phyloP scores from a whole-genome alignment of 768 basidiomycete species.

The Russula abietina region DNA sequence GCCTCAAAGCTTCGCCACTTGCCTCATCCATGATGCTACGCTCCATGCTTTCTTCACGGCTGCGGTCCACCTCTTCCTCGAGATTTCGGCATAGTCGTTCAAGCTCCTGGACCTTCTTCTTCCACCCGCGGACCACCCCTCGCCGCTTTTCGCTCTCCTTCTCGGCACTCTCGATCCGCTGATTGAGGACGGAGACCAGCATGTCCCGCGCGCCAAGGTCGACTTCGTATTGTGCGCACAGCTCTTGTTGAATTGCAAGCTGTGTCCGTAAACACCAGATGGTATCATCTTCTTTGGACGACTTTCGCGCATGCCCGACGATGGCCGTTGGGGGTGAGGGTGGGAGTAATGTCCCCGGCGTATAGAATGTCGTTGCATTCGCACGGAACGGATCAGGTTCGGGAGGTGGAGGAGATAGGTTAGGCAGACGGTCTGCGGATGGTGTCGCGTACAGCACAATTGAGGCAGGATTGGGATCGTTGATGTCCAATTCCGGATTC shows the following conservation, averaged over 20 bases:
- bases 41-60: slow-evolving; percentile 74
- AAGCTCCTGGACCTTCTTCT: slow-evolving; percentile 70
- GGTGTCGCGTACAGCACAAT: slow-evolving; percentile 40
- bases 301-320: slow-evolving; percentile 46
- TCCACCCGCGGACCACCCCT: slow-evolving; percentile 52
- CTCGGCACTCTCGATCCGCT: slow-evolving; percentile 50
- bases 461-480: slow-evolving; percentile 48
- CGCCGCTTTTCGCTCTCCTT: slow-evolving; percentile 59
- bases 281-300: slow-evolving; percentile 64
- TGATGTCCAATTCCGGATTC: slow-evolving; percentile 57
- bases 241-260: slow-evolving; percentile 64
- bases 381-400: slow-evolving; percentile 73
- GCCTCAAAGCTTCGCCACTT: slow-evolving; percentile 69
- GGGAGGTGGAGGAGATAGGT: slow-evolving; percentile 23
- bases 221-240: slow-evolving; percentile 70
- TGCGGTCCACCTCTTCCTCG: slow-evolving; percentile 85
- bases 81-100: slow-evolving; percentile 59
- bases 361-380: slow-evolving; percentile 70
- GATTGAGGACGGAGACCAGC: slow-evolving; percentile 53
- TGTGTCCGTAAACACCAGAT: slow-evolving; percentile 73
- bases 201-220: slow-evolving; percentile 72
- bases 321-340: slow-evolving; percentile 42
- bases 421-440: slow-evolving; percentile 21
- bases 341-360: slow-evolving; percentile 67
- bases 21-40: slow-evolving; percentile 81